Percentiles rank a stretch among this genome's conserved stretches.
phyloP scores from a whole-genome alignment of 2,329 filamentous ascomycete species.

The Colletotrichum caudatum region DNA sequence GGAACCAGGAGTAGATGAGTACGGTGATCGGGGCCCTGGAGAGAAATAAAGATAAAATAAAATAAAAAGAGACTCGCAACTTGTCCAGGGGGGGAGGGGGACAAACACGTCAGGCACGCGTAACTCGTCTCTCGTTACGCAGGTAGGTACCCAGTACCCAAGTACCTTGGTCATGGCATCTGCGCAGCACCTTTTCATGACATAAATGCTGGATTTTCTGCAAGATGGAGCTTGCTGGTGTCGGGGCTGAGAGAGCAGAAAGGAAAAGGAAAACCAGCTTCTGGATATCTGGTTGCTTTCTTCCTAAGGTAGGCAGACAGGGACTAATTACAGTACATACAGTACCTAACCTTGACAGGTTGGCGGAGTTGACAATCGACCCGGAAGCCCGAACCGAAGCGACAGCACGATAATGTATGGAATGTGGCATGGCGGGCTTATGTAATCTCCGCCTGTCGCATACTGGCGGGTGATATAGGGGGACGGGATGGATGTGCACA shows the following conservation, averaged over 20 bases:
- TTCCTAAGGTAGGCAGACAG: no score
- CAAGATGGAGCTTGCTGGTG: background rate
- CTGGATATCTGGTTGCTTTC: background rate
- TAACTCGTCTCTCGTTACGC: no score
- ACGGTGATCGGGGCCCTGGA: background rate
- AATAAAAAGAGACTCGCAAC: constrained; percentile 1
- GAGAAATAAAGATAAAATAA: background rate
- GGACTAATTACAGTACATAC: background rate
- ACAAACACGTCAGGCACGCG: background rate
- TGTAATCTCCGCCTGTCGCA: constrained; percentile 2
- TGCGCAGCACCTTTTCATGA: background rate
- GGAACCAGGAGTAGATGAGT: background rate
- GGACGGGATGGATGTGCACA: background rate
- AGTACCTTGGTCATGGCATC: background rate
- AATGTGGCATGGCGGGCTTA: background rate
- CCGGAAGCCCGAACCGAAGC: constrained; percentile 2
- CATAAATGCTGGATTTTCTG: background rate
- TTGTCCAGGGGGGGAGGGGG: no score
- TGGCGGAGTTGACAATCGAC: background rate
- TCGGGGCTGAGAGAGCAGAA: background rate
- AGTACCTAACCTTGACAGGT: no score
- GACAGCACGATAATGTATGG: no score
- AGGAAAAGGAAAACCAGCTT: background rate
- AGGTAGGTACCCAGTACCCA: no score
- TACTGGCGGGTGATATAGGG: background rate